Base-by-base conservation (phyloP, 331 rosid genomes). In the Spiraea crenata region DNA sequence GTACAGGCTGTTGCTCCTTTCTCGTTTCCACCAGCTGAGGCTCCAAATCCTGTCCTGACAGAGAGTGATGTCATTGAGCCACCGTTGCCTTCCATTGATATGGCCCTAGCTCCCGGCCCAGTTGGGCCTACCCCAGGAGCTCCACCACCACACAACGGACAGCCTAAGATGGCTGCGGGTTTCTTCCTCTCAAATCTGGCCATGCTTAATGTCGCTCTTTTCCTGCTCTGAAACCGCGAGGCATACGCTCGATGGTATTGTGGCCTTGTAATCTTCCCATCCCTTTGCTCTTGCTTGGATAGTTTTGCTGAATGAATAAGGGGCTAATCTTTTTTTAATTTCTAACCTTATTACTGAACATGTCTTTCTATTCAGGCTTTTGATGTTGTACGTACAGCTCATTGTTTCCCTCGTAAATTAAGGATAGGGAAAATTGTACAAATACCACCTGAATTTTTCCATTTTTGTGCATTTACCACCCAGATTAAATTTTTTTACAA, bases 1-100 rank as follows among this genome's bases (percentile, higher is more conserved):
- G 2, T 67, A 19, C 3, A n/a, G 50, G 2, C 78, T 45, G 35
- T 95, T 56, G 6, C 82, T 57, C 0, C 47, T 3, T 11, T 0
- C 0, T 73, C 41, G 52, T 0, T 84, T 79, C 98, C 99, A 34
- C 93, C 99, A 16, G 84, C 95, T 5, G 63, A 3, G 73, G 87
- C 96, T 71, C 96, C 98, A 9, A 70, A 72, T 59, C 93, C 92
- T 4, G 37, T 78, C 77, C 81, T 95, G 61, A 73, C 74, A 12
- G 76, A 37, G 37, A 10, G 37, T 2, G 90, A 91, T 65, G 89
- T 95, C 64, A 1, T 5, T 0, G 96, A 95, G 84, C 56, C 93
- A 35, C 90, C 98, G 62, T 62, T 95, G 77, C 96, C 98, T 35
- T 11, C 85, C 3, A 70, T 80, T 60, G 14, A 57, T n/a, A 1